Evolutionary conservation across 805 yeast genomes (phyloP).

Genomic region (Ogataea philodendri): DNA sequence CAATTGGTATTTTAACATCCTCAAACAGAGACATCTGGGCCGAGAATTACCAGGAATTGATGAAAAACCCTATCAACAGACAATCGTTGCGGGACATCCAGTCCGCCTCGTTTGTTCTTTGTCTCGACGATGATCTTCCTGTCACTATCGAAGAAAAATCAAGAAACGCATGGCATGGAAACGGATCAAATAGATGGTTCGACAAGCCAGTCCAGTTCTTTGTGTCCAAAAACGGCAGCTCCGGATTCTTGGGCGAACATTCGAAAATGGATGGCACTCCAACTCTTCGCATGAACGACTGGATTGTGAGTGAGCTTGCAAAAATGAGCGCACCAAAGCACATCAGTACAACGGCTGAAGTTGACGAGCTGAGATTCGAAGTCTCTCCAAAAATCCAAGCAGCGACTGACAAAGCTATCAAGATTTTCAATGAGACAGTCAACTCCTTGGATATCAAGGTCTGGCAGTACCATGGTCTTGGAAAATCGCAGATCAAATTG

Average conservation of each 20-base stretch:
- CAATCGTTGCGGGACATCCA: slow-evolving; percentile 65
- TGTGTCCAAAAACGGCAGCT: slow-evolving; percentile 75
- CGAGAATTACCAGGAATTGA: slow-evolving; percentile 54
- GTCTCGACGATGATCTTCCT: slow-evolving; percentile 74
- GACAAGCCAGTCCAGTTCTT: slow-evolving; percentile 90
- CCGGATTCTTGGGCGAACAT: slow-evolving; percentile 96
- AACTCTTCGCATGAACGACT: slow-evolving; percentile 82
- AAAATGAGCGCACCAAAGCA: slow-evolving; percentile 26
- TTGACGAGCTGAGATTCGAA: slow-evolving; percentile 50
- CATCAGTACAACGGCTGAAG: slow-evolving; percentile 10
- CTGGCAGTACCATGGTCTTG: slow-evolving; percentile 79
- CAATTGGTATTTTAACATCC: slow-evolving; percentile 78
- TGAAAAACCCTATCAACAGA: slow-evolving; percentile 58
- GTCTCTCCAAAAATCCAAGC: slow-evolving; percentile 49
- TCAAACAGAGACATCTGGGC: slow-evolving; percentile 85
- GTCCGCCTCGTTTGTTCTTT: slow-evolving; percentile 74
- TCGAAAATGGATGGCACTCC: slow-evolving; percentile 98
- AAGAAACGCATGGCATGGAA: slow-evolving; percentile 90
- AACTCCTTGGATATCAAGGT: slow-evolving; percentile 70
- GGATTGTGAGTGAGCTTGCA: slow-evolving; percentile 58
- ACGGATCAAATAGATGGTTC: slow-evolving; percentile 84
- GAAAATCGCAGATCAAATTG: slow-evolving; percentile 80
- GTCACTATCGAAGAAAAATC: slow-evolving; percentile 80
- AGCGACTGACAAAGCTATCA: slow-evolving; percentile 55
- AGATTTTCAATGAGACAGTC: slow-evolving; percentile 52